Conservation (phyloP, 805 yeast genomes). For the Ogataea siamensis region DNA sequence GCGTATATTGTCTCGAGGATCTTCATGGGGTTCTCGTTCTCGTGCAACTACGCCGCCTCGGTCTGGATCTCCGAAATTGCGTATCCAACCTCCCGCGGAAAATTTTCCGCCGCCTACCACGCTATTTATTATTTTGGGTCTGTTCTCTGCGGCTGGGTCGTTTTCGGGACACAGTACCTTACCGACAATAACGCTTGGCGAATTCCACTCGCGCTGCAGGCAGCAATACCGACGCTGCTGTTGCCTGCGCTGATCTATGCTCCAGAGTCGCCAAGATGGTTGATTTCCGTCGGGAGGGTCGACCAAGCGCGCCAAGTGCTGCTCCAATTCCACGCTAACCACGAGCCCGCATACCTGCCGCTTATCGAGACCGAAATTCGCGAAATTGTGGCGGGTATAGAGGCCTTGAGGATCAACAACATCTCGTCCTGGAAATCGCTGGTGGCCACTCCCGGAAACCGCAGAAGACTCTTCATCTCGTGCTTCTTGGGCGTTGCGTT, state of each 20-base stretch:
- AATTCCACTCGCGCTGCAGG: constrained; percentile 41
- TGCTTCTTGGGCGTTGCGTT: constrained; percentile 32
- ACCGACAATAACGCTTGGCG: constrained; percentile 34
- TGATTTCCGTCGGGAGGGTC: constrained; percentile 30
- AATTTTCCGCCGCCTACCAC: constrained; percentile 36
- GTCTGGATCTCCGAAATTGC: constrained; percentile 33
- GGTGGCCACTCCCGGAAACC: constrained; percentile 36
- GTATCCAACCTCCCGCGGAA: constrained; percentile 35
- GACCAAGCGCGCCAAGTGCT: constrained; percentile 36
- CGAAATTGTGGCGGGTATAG: constrained; percentile 33
- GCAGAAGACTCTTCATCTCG: constrained; percentile 37
- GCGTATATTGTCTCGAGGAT: constrained; percentile 20
- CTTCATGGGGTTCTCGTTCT: constrained; percentile 19
- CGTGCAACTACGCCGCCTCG: constrained; percentile 21
- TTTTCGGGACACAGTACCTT: constrained; percentile 38
- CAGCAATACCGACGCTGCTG: constrained; percentile 36
- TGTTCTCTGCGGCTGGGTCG: constrained; percentile 41
- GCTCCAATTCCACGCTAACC: constrained; percentile 37
- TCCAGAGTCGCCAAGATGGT: constrained; percentile 41
- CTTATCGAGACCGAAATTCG: constrained; percentile 36
- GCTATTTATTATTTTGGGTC: constrained; percentile 45
- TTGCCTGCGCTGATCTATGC: constrained; percentile 29
- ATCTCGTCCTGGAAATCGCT: constrained; percentile 36
- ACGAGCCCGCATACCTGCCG: constrained; percentile 30
- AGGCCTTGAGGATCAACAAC: constrained; percentile 32